Base-by-base conservation (phyloP, 2,329 filamentous ascomycete species). In the Stagonosporopsis cucurbitacearum region DNA sequence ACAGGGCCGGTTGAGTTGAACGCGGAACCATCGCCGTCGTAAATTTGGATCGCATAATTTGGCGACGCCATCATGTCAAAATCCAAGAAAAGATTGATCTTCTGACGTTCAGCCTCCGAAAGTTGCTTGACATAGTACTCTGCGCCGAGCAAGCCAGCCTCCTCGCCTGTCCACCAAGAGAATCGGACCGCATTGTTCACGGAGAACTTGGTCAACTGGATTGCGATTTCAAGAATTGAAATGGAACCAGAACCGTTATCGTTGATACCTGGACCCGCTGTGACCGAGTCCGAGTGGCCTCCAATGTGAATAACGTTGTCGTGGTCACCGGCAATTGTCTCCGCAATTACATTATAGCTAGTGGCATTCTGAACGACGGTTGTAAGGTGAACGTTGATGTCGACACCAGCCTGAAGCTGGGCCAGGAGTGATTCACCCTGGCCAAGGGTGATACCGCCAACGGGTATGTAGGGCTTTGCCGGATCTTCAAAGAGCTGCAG, bases 201-300 rank as follows among this genome's bases (percentile, higher is more conserved):
- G 47, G 87, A 84, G 79, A 90, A 94, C 47, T 91, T 81, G 81
- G 85, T 62, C 80, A 93, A 57, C 79, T 82, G 80, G 23, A 81
- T 80, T 9, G 86, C 86, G 26, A 86, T 78, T 48, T 85, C 84
- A 8, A 88, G 78, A 46, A 87, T 78, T 22, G 81, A 81, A 58
- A 86, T 81, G 30, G 82, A 86, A 51, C 89, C 89, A 3, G 86
- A 88, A 42, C 89, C 89, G 66, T 92, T 88, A 64, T 92, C 89
- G 72, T 92, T 92, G 80, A 92, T 91, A 19, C 89, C 89, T 1
- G 86, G 86, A 0, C 86, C 86, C 3, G 79, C 81, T 25, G 79
- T 78, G 19, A 88, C 86, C 6, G 82, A 85, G 73, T 88, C 86
- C 17, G 81, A 82, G 72, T 88, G 86, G 2, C 81, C 85, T 37